Evolutionary conservation across 2,329 filamentous ascomycete species (phyloP), one percentile per base, ranked within the genome.

Genomic region (Trichoderma cornu-damae): DNA sequence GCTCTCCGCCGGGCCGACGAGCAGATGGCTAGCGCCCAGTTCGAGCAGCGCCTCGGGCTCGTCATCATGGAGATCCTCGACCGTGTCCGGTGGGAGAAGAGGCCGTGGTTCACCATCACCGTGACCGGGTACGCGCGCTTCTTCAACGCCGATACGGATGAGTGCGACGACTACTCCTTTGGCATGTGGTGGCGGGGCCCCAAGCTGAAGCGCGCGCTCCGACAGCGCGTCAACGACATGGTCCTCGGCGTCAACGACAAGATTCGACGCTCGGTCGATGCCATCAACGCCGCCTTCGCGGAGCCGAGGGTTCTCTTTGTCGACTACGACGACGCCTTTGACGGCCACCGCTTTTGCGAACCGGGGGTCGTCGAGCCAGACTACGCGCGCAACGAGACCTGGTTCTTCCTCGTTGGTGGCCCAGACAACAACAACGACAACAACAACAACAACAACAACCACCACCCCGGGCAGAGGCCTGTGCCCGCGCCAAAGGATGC

Each of bases 371-470:
- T 62, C 11, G 77, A 79, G 62, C 77, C 77, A 5, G 76, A 75
- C 49, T 77, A 77, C 55, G 61, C 63, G 4, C 69, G 74, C 28
- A 68, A 67, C 18, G 74, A 75, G 20, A 78, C 75, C 0, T 79
- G 75, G 74, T 79, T 79, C 60, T 79, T 78, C 60, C 70, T 77
- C 24, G 74, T 78, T 3, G 76, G 75, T 4, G 76, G 74, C 2
- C 59, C 62, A 3, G 76, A 79, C 52, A 77, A 76, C 51, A n/a
- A n/a, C n/a, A n/a, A n/a, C n/a, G n/a, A n/a, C n/a, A n/a, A n/a
- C n/a, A n/a, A n/a, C n/a, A n/a, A n/a, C n/a, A n/a, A n/a, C n/a
- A n/a, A n/a, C n/a, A n/a, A n/a, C n/a, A n/a, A n/a, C n/a, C n/a
- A n/a, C 67, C 60, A 28, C 54, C 28, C 8, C 16, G 18, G 5